Percentiles rank a stretch among this genome's conserved stretches.
Conservation (phyloP, 1,139 yeast genomes). For the Geotrichum bryndzae region DNA sequence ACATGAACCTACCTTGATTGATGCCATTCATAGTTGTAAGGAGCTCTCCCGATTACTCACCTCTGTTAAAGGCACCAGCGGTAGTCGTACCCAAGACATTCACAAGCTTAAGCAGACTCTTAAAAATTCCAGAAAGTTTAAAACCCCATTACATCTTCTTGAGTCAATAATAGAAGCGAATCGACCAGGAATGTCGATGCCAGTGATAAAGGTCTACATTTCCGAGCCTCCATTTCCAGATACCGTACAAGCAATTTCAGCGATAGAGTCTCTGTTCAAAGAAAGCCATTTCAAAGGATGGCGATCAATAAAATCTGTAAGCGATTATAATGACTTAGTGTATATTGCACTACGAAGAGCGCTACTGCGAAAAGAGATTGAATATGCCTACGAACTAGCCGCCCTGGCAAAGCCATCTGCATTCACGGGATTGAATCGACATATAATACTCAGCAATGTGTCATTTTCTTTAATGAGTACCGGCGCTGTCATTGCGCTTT, state of each 20-base stretch:
- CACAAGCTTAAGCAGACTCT: conserved; percentile 8
- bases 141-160: conserved; percentile 11
- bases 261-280: background rate
- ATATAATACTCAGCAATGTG: background rate
- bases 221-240: conserved; percentile 13
- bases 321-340: background rate
- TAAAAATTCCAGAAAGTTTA: background rate
- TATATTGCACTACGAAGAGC: conserved; percentile 11
- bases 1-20: conserved; percentile 4
- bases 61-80: background rate
- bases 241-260: background rate
- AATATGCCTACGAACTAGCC: conserved; percentile 6
- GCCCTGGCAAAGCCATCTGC: conserved; percentile 1
- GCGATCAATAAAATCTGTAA: background rate
- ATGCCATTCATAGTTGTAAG: conserved; percentile 15
- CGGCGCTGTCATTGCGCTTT: background rate
- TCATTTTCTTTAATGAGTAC: background rate
- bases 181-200: background rate
- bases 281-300: background rate
- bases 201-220: conserved; percentile 1
- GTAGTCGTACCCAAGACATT: conserved; percentile 2
- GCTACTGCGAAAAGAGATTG: conserved; percentile 1
- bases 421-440: background rate
- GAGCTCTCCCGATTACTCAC: background rate
- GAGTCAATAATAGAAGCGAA: background rate